Evolutionary conservation across 495 filamentous ascomycete species (phyloP).

Genomic region (Lasiosphaeris hirsuta): DNA sequence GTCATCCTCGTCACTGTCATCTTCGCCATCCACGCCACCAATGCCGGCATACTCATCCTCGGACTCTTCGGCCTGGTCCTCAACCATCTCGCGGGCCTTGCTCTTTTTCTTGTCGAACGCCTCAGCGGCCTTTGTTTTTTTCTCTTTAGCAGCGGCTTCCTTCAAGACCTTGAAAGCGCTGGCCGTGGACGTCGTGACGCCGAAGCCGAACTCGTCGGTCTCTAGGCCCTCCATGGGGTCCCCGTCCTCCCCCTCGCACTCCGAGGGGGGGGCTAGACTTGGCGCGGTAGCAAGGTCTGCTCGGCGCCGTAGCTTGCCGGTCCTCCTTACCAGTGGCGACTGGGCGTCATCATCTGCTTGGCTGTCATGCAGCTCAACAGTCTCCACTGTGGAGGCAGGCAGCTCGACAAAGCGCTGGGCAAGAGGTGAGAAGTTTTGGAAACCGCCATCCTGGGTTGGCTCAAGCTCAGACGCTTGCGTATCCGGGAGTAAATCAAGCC

Average conservation of each 20-base stretch:
- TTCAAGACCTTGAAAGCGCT: conserved; percentile 74
- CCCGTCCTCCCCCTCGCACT: conserved; percentile 56
- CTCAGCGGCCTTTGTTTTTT: conserved; percentile 39
- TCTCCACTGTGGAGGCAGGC: conserved; percentile 68
- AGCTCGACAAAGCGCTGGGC: conserved; percentile 58
- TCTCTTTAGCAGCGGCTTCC: conserved; percentile 58
- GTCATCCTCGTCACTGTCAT: conserved; percentile 63
- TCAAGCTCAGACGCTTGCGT: conserved; percentile 53
- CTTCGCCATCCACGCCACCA: conserved; percentile 86
- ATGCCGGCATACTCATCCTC: conserved; percentile 97
- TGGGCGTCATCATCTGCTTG: conserved; percentile 36
- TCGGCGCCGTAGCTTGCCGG: conserved; percentile 55
- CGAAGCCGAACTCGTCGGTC: conserved; percentile 49
- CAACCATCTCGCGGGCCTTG: conserved; percentile 79
- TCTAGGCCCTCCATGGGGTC: conserved; percentile 46
- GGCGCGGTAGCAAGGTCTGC: conserved; percentile 25
- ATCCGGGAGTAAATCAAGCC: conserved; percentile 46
- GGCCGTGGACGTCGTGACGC: conserved; percentile 15
- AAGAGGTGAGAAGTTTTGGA: conserved; percentile 53
- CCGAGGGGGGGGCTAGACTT: conserved; percentile 18
- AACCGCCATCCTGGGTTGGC: conserved; percentile 83
- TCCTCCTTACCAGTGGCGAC: conserved; percentile 59
- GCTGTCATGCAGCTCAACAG: conserved; percentile 52
- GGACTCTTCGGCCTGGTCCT: conserved; percentile 94
- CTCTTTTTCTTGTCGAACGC: conserved; percentile 81